phyloP scores from a whole-genome alignment of 306 rosid genomes.

The Fragaria ananassa region DNA sequence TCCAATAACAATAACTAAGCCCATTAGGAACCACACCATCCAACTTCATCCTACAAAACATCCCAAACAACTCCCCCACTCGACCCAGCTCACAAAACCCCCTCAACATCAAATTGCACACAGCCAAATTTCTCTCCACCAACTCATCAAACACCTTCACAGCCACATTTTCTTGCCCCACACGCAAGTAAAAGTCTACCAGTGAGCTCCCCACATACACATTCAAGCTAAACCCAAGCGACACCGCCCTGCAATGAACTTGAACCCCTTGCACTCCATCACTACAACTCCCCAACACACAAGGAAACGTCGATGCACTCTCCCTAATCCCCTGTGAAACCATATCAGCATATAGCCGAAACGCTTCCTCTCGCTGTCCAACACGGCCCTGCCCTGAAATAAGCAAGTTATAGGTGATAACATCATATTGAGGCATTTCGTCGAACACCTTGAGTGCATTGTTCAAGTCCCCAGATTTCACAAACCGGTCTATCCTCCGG shows the following conservation, averaged over 20 bases:
- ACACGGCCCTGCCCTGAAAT: conserved; percentile 47
- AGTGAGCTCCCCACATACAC: conserved; percentile 61
- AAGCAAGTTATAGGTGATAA: conserved; percentile 64
- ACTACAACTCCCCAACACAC: conserved; percentile 49
- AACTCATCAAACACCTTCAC: conserved; percentile 67
- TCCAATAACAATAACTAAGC: conserved; percentile 67
- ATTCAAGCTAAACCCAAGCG: conserved; percentile 49
- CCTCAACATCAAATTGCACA: conserved; percentile 62
- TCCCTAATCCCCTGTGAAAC: conserved; percentile 48
- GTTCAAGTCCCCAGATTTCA: conserved; percentile 40
- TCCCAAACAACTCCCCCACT: conserved; percentile 30
- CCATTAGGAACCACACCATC: conserved; percentile 67
- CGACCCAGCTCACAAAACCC: conserved; percentile 55
- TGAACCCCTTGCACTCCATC: conserved; percentile 55
- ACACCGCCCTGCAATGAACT: conserved; percentile 64
- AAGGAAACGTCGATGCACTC: conserved; percentile 50
- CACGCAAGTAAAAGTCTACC: conserved; percentile 44
- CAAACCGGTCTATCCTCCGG: conserved; percentile 34
- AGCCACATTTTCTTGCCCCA: conserved; percentile 44
- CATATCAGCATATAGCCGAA: conserved; percentile 59
- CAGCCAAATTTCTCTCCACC: conserved; percentile 48
- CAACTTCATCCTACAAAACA: conserved; percentile 44
- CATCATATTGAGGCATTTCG: conserved; percentile 52
- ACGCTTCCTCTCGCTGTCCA: conserved; percentile 38
- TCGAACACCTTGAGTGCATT: conserved; percentile 51